Evolutionary conservation across 257 asterid species (phyloP).

Genomic region (Paulownia fortunei): DNA sequence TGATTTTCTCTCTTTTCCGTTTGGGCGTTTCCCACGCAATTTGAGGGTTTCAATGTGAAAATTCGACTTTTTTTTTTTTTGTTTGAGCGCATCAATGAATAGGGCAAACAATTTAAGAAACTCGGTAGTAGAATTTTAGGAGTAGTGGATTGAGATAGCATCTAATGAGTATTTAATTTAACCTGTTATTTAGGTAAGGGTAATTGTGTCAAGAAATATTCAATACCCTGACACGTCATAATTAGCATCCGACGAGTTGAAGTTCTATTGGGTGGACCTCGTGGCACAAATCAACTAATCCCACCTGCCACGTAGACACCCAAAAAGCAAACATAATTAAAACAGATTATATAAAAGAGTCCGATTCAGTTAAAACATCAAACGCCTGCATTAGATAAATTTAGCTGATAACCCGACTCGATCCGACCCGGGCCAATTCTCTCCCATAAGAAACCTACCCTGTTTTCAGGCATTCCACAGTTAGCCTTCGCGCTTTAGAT

Average conservation of each 20-base stretch:
- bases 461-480: slow-evolving; percentile 4
- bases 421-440: slow-evolving; percentile 12
- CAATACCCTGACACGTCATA: slow-evolving; percentile 17
- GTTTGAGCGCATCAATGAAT: too few species aligned
- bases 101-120: too few species aligned
- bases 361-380: background rate
- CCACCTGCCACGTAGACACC: slow-evolving; percentile 9
- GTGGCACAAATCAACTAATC: slow-evolving; percentile 30
- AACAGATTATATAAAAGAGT: slow-evolving; percentile 8
- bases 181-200: too few species aligned
- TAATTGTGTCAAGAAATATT: background rate
- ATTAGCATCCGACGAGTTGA: slow-evolving; percentile 8
- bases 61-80: too few species aligned
- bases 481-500: slow-evolving; percentile 21
- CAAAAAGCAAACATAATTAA: background rate
- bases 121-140: too few species aligned
- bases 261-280: slow-evolving; percentile 23
- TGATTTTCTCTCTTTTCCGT: too few species aligned
- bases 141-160: background rate
- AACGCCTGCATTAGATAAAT: background rate
- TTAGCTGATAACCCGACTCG: background rate
- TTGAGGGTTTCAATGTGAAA: background rate
- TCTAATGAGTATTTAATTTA: background rate
- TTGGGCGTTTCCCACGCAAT: too few species aligned
- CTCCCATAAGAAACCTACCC: background rate